phyloP scores from a whole-genome alignment of 1,284 basidiomycete species.

The Rhodotorula sp. region DNA sequence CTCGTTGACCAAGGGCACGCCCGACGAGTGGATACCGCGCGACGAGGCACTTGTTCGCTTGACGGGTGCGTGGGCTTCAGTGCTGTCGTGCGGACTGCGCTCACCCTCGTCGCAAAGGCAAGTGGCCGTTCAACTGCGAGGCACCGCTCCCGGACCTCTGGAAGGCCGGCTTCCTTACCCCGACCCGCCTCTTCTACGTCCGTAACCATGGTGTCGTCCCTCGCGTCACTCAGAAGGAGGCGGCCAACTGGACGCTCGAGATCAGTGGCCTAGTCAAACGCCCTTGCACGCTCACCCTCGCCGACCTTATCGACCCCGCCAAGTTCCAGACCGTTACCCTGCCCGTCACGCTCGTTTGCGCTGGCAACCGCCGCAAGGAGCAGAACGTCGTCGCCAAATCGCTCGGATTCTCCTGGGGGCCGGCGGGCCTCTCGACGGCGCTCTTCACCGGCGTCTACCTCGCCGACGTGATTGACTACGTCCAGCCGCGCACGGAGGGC shows the following conservation, averaged over 20 bases:
- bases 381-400: slow-evolving; percentile 68
- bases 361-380: slow-evolving; percentile 69
- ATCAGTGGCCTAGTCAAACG: slow-evolving; percentile 56
- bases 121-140: slow-evolving; percentile 66
- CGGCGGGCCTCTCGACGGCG: slow-evolving; percentile 60
- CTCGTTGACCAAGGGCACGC: slow-evolving; percentile 47
- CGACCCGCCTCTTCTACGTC: slow-evolving; percentile 66
- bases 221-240: slow-evolving; percentile 53
- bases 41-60: slow-evolving; percentile 57
- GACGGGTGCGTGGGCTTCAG: slow-evolving; percentile 50
- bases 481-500: slow-evolving; percentile 51
- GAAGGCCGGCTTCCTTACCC: slow-evolving; percentile 64
- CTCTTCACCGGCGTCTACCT: slow-evolving; percentile 69
- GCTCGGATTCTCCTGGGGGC: slow-evolving; percentile 54
- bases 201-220: slow-evolving; percentile 70
- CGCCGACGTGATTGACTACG: slow-evolving; percentile 61
- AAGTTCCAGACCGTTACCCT: slow-evolving; percentile 62
- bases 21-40: slow-evolving; percentile 57
- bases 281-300: slow-evolving; percentile 56
- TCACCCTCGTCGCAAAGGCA: slow-evolving; percentile 1
- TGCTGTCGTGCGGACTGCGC: slow-evolving; percentile 26
- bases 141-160: slow-evolving; percentile 59
- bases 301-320: slow-evolving; percentile 54
- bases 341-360: slow-evolving; percentile 68
- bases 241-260: slow-evolving; percentile 58